phyloP scores from a whole-genome alignment of 768 basidiomycete genomes.

The Serendipita sp. region DNA sequence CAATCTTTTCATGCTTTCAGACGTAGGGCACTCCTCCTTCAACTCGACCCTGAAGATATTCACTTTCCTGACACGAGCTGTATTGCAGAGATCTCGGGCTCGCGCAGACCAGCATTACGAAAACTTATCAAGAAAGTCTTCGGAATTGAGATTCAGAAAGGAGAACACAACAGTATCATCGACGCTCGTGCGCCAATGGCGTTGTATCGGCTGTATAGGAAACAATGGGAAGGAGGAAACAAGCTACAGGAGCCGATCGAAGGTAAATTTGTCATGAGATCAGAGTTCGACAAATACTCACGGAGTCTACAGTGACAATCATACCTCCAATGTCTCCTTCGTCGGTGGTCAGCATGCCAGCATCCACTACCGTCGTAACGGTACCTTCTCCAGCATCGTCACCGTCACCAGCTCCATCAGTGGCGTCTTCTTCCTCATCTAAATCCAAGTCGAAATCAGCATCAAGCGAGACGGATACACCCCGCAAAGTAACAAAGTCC shows the following conservation, averaged over 20 bases:
- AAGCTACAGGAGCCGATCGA: neutral
- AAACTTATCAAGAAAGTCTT: slow-evolving; percentile 69
- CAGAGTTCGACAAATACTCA: neutral
- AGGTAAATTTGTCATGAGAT: neutral
- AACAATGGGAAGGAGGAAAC: slow-evolving; percentile 50
- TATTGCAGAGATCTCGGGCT: slow-evolving; percentile 39
- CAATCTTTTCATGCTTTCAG: slow-evolving; percentile 38
- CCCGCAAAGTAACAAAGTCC: neutral
- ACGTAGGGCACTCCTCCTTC: neutral
- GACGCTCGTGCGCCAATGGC: slow-evolving; percentile 96
- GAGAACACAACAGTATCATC: slow-evolving; percentile 84
- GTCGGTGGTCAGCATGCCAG: neutral
- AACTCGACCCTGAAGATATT: too few species aligned
- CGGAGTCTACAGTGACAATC: neutral
- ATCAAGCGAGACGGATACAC: neutral
- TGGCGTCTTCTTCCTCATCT: neutral
- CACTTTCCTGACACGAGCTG: slow-evolving; percentile 16
- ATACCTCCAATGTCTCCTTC: neutral
- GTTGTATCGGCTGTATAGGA: slow-evolving; percentile 66
- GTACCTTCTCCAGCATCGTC: neutral
- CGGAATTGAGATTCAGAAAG: slow-evolving; percentile 63
- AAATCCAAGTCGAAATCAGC: neutral
- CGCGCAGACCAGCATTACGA: slow-evolving; percentile 57
- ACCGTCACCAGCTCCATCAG: neutral
- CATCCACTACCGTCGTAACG: neutral